Percentiles rank a stretch among this genome's conserved stretches.
These are phyloP conservation scores for Trametes meyenii DNA, from an alignment of 768 basidiomycete species.

Conservation along the genomic window DNA sequence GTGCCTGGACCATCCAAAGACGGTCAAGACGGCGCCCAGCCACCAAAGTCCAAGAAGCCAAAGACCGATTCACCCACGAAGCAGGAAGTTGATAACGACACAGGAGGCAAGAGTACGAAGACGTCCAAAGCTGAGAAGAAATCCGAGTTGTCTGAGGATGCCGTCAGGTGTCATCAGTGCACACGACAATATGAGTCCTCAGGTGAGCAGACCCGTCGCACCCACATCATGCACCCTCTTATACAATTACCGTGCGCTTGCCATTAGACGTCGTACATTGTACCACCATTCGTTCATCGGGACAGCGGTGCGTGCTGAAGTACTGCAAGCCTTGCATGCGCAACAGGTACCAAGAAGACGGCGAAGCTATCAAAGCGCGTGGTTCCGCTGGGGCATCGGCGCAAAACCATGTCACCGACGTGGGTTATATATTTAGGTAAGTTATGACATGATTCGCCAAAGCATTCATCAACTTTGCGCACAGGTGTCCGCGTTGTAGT, in stretches of 20 bases:
- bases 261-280: conserved; percentile 41
- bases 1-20: conserved; percentile 11
- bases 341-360: conserved; percentile 64
- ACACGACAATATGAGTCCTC: conserved; percentile 57
- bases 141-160: conserved; percentile 41
- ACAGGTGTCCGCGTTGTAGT: conserved; percentile 71
- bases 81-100: background rate
- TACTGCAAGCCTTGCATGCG: conserved; percentile 70
- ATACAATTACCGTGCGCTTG: background rate
- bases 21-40: too few relatives aligned
- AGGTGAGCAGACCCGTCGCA: conserved; percentile 37
- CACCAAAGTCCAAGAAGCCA: conserved; percentile 29
- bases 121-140: background rate
- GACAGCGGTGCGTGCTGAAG: conserved; percentile 54
- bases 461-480: background rate
- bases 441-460: too few relatives aligned
- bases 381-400: conserved; percentile 6
- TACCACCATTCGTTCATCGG: conserved; percentile 36
- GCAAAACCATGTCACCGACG: conserved; percentile 33
- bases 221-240: background rate
- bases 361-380: conserved; percentile 42
- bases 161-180: conserved; percentile 74
- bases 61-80: conserved; percentile 18
- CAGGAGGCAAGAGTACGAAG: background rate
- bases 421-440: conserved; percentile 57